A percentile compares a stretch with the other conserved stretches of the same genome.
Conservation (phyloP, 352 stramenopile genomes). For the Globisporangium irregulare region DNA sequence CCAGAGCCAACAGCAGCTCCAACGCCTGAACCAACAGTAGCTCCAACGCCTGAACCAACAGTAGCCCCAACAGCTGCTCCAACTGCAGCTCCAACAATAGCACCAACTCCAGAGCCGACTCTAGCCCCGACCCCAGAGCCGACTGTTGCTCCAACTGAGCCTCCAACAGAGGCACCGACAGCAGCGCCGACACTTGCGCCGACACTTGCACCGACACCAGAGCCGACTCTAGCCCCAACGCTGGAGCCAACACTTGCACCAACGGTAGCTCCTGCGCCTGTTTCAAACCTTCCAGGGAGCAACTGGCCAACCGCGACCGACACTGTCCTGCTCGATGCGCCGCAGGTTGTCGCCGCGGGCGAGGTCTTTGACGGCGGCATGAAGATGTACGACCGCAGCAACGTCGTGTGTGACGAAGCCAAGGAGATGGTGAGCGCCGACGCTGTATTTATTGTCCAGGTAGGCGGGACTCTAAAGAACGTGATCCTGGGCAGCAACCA, state of each 20-base stretch:
- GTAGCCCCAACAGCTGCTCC: constrained; percentile 9
- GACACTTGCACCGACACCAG: constrained; percentile 14
- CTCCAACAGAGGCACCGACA: constrained; percentile 15
- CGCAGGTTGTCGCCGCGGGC: constrained; percentile 25
- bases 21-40: constrained; percentile 10
- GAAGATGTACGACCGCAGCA: constrained; percentile 56
- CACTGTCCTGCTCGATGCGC: constrained; percentile 31
- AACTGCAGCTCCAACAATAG: constrained; percentile 10
- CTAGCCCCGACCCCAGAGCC: constrained; percentile 12
- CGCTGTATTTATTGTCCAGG: constrained; percentile 63
- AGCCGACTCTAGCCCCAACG: constrained; percentile 14
- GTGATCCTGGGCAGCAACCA: constrained; percentile 52
- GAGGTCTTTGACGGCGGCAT: constrained; percentile 57
- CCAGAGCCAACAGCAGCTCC: constrained; percentile 11
- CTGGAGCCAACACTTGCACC: constrained; percentile 10
- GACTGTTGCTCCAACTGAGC: constrained; percentile 10
- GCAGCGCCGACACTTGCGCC: constrained; percentile 16
- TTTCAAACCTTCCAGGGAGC: constrained; percentile 13
- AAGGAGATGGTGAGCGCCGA: constrained; percentile 32
- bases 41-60: constrained; percentile 10
- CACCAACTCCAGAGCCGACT: constrained; percentile 11
- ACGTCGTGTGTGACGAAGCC: constrained; percentile 37
- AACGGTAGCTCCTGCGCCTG: not conserved
- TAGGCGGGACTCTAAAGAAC: constrained; percentile 56
- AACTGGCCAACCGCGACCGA: constrained; percentile 50